Percentiles rank a stretch among this genome's conserved stretches.
Conservation (phyloP, 768 basidiomycete species). For the Tulasnella calospora region DNA sequence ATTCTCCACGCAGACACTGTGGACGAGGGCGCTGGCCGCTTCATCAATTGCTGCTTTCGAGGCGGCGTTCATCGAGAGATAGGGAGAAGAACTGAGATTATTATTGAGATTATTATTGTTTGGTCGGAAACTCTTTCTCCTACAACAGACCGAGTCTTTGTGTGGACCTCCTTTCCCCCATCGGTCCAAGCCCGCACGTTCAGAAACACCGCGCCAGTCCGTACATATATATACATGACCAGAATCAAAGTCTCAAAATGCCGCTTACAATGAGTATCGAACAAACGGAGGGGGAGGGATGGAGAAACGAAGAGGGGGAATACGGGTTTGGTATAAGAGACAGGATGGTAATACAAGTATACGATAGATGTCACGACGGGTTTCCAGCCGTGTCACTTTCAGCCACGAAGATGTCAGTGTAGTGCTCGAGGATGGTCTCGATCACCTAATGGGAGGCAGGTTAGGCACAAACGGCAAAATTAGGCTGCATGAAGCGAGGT, state of each 20-base stretch:
- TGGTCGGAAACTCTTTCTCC: no score
- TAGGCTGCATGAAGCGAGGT: conserved; percentile 33
- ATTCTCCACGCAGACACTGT: no score
- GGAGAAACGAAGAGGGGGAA: neutral
- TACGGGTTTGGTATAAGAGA: neutral
- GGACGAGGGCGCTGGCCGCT: no score
- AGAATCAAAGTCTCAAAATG: neutral
- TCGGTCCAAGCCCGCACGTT: no score
- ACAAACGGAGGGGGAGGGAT: neutral
- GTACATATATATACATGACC: neutral
- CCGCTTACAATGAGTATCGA: neutral
- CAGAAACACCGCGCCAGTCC: neutral
- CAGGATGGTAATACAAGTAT: no score
- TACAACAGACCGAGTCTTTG: no score
- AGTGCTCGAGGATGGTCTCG: conserved; percentile 91
- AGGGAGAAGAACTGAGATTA: no score
- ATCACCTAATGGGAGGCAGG: conserved; percentile 56
- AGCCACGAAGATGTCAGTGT: conserved; percentile 94
- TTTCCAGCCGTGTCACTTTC: conserved; percentile 39
- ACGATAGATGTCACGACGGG: neutral
- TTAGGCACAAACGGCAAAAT: conserved; percentile 28
- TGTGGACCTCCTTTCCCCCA: no score
- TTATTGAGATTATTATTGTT: no score
- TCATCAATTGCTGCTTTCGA: no score
- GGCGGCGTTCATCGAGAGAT: no score